Conservation (phyloP, 2,329 filamentous ascomycete species). For the Chaetomiaceae sp. region DNA sequence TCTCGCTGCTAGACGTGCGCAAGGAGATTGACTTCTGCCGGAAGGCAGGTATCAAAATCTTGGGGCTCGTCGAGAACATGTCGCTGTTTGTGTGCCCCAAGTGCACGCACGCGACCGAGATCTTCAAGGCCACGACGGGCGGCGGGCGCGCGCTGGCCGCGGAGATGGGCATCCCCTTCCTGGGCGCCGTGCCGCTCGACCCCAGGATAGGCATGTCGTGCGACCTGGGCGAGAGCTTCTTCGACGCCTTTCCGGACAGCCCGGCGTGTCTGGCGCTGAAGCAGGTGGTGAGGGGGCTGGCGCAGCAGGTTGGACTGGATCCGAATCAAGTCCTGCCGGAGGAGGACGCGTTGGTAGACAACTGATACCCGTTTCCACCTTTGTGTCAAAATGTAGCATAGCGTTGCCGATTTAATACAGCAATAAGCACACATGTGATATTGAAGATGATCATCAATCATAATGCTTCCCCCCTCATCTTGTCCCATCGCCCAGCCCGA, state of each 20-base stretch:
- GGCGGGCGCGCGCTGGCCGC: conserved; percentile 73
- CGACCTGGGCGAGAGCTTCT: conserved; percentile 95
- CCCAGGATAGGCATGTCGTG: conserved; percentile 93
- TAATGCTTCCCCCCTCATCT: too few species aligned
- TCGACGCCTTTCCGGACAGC: conserved; percentile 88
- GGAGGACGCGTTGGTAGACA: conserved; percentile 21
- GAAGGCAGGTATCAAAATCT: conserved; percentile 82
- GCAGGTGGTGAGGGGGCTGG: conserved; percentile 69
- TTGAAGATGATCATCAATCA: too few species aligned
- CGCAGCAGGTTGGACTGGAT: conserved; percentile 57
- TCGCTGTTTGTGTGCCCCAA: conserved; percentile 92
- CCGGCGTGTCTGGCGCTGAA: conserved; percentile 80
- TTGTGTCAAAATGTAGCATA: not conserved
- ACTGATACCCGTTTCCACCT: not conserved
- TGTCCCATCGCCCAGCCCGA: not conserved
- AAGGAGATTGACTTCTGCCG: conserved; percentile 98
- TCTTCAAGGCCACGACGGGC: conserved; percentile 87
- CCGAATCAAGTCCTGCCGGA: conserved; percentile 47
- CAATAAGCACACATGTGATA: too few species aligned
- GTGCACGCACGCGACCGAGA: conserved; percentile 74
- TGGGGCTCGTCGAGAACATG: conserved; percentile 98
- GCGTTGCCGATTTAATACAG: too few species aligned
- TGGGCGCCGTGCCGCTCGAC: conserved; percentile 86
- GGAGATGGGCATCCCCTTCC: conserved; percentile 81
- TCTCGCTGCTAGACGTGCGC: conserved; percentile 82